A percentile compares a stretch with the other conserved stretches of the same genome.
Conservation (phyloP, 306 rosid species). For the Dalbergia cultrata region DNA sequence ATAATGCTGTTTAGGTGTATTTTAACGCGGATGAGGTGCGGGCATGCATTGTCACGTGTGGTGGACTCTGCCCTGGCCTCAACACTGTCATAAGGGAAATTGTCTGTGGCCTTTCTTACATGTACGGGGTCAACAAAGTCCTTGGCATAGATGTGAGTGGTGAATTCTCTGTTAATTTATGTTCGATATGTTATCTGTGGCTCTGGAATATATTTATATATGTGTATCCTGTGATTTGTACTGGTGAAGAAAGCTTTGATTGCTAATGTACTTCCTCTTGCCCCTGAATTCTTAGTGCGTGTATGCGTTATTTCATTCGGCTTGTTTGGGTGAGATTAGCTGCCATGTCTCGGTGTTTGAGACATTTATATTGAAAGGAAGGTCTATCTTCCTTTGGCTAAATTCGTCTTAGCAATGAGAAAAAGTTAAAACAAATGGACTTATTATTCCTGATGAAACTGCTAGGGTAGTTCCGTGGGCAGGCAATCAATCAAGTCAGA, state of each 20-base stretch:
- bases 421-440: too few relatives aligned
- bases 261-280: slow-evolving; percentile 26
- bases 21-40: slow-evolving; percentile 81
- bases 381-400: too few relatives aligned
- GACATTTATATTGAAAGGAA: too few relatives aligned
- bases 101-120: slow-evolving; percentile 88
- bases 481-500: slow-evolving; percentile 13
- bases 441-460: slow-evolving; percentile 11
- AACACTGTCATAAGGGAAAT: slow-evolving; percentile 97
- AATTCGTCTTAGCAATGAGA: too few relatives aligned
- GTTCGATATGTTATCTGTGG: slow-evolving; percentile 27
- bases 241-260: neutral
- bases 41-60: slow-evolving; percentile 96
- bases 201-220: slow-evolving; percentile 1
- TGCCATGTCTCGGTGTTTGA: too few relatives aligned
- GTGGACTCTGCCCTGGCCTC: slow-evolving; percentile 99
- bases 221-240: neutral
- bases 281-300: slow-evolving; percentile 9
- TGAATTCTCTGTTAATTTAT: slow-evolving; percentile 36
- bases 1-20: slow-evolving; percentile 63
- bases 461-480: neutral
- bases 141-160: slow-evolving; percentile 85
- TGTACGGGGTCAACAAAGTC: slow-evolving; percentile 91
- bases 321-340: too few relatives aligned
- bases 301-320: neutral